phyloP scores from a whole-genome alignment of 257 asterid species.

The Anisodus tanguticus region DNA sequence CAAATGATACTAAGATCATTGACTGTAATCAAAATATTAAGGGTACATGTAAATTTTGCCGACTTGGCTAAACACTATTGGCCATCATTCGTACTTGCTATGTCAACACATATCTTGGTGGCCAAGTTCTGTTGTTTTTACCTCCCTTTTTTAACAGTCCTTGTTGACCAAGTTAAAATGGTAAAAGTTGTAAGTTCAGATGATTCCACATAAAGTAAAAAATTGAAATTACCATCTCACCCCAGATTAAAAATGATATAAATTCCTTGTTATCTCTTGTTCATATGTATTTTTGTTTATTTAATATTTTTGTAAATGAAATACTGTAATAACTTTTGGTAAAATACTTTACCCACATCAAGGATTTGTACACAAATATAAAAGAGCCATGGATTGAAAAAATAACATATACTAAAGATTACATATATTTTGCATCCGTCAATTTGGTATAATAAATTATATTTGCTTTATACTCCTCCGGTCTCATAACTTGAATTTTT shows the following conservation, averaged over 20 bases:
- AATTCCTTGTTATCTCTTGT: neutral
- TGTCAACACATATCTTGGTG: neutral
- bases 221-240: no score
- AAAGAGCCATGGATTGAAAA: no score
- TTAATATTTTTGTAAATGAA: neutral
- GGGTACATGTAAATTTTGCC: neutral
- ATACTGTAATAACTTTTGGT: neutral
- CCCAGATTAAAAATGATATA: no score
- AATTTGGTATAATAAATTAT: no score
- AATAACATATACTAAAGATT: no score
- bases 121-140: conserved; percentile 2
- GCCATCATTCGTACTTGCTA: neutral
- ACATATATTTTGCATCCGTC: neutral
- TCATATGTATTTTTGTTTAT: neutral
- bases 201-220: neutral
- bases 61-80: neutral
- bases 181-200: neutral
- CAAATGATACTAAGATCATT: neutral
- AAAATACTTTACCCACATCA: neutral
- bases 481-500: no score
- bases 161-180: neutral
- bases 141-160: neutral
- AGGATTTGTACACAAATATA: no score
- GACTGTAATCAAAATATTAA: neutral
- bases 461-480: no score